Base-by-base conservation (phyloP, 1,284 basidiomycete genomes). In the Malassezia equina region DNA sequence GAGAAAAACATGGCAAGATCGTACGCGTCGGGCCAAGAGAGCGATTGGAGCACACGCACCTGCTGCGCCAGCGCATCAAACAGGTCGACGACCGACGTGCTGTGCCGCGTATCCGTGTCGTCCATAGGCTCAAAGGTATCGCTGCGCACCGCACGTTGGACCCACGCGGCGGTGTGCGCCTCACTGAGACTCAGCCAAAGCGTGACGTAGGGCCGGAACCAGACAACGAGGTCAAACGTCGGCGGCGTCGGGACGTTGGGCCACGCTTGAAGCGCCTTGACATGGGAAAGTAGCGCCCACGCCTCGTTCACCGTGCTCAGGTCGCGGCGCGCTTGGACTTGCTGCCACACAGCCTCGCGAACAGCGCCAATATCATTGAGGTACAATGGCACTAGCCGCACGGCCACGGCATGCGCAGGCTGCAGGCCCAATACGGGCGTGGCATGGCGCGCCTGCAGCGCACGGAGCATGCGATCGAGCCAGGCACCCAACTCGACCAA, bases 51-150 rank as follows among this genome's bases (percentile, higher is more conserved):
- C 75, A 94, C 91, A 51, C 83, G 81, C 63, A 93, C 85, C 0
- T 91, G 90, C 69, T 88, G 91, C 54, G 87, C 83, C 56, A 96
- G 80, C 1, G 91, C 95, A 55, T 89, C 90, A 68, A 96, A 95
- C 1, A 99, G 79, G 76, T 98, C 94, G 36, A 91, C 84, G 54
- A 99, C 91, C 0, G 91, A 96, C 33, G 90, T 91, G 69, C 89
- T 93, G 69, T 94, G 89, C 63, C 88, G 86, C 2, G 81, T 75
- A 39, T 84, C 84, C 65, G 90, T 86, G 47, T 58, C 62, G 24
- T 67, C 69, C 48, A 71, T 60, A 3, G 90, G 84, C 73, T 88
- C 81, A 32, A 74, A 72, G 4, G 47, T 40, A 48, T 74, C 71
- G 39, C 56, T 58, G 34, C 51, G 59, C 32, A 73, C 57, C 8